Evolutionary conservation across 1,284 basidiomycete species (phyloP).

Genomic region (Microbotryomycetes sp.): DNA sequence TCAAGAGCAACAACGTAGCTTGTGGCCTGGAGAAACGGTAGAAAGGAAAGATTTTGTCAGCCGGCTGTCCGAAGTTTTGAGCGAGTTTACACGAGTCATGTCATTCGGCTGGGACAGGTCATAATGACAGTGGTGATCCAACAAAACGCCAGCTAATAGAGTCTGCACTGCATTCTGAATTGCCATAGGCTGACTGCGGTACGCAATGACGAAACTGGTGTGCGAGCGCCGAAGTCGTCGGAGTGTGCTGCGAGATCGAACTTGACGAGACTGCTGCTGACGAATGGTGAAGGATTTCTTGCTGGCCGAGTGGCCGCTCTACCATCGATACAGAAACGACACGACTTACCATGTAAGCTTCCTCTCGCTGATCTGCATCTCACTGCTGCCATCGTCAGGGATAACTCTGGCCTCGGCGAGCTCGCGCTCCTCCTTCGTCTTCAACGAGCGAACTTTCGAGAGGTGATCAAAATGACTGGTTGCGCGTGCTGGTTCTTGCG

Average conservation of each 20-base stretch:
- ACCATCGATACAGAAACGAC: neutral
- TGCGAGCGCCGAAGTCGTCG: neutral
- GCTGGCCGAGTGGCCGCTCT: neutral
- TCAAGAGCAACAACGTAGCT: slow-evolving; percentile 2
- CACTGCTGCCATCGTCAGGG: neutral
- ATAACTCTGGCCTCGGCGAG: neutral
- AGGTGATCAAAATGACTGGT: neutral
- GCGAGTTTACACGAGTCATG: too few species aligned
- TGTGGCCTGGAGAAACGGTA: neutral
- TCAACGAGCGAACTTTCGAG: neutral
- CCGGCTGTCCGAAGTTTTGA: too few species aligned
- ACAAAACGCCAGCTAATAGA: neutral
- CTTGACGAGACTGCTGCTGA: neutral
- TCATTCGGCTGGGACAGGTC: neutral
- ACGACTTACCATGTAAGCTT: neutral
- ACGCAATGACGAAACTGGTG: neutral
- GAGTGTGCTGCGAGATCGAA: neutral
- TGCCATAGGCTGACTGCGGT: too few species aligned
- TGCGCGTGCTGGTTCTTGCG: too few species aligned
- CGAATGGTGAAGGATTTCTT: neutral
- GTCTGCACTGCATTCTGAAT: neutral
- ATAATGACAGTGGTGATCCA: neutral
- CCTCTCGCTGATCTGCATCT: neutral
- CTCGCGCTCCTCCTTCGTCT: neutral
- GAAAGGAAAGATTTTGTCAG: neutral